phyloP scores from a whole-genome alignment of 2,329 filamentous ascomycete genomes.

The Penicillium sp. region DNA sequence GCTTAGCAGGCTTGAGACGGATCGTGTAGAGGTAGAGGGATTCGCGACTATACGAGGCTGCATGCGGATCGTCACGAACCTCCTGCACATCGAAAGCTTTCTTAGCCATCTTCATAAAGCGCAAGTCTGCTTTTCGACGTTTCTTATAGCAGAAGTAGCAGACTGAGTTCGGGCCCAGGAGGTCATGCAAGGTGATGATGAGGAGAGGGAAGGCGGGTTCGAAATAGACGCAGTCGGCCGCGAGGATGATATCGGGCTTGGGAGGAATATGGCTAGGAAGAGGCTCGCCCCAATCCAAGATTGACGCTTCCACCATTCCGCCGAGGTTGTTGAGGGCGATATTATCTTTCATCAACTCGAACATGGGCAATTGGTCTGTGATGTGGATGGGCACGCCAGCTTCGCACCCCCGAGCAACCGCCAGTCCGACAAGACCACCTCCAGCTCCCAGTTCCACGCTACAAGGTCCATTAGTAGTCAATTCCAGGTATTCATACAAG shows the following conservation, averaged over 20 bases:
- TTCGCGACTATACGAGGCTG: conserved; percentile 37
- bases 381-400: conserved; percentile 65
- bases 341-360: conserved; percentile 82
- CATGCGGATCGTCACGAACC: conserved; percentile 57
- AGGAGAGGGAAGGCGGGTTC: conserved; percentile 92
- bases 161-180: conserved; percentile 66
- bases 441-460: conserved; percentile 92
- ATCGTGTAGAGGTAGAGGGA: conserved; percentile 44
- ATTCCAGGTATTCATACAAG: background rate
- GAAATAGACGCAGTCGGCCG: conserved; percentile 96
- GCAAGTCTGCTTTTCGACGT: conserved; percentile 75
- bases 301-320: conserved; percentile 62
- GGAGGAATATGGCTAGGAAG: conserved; percentile 39
- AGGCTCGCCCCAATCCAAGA: conserved; percentile 75
- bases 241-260: conserved; percentile 79
- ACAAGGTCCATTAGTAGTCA: conserved; percentile 7
- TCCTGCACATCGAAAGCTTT: conserved; percentile 67
- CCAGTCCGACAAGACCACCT: conserved; percentile 77
- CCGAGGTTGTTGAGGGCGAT: conserved; percentile 76
- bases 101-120: conserved; percentile 70
- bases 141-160: conserved; percentile 97
- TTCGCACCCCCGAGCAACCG: conserved; percentile 58
- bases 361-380: conserved; percentile 87
- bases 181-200: conserved; percentile 71
- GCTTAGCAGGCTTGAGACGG: conserved; percentile 25